Evolutionary conservation across 176 grass and related monocot genomes (phyloP), one percentile per base, ranked within the genome.

Genomic region (Ananas comosus): DNA sequence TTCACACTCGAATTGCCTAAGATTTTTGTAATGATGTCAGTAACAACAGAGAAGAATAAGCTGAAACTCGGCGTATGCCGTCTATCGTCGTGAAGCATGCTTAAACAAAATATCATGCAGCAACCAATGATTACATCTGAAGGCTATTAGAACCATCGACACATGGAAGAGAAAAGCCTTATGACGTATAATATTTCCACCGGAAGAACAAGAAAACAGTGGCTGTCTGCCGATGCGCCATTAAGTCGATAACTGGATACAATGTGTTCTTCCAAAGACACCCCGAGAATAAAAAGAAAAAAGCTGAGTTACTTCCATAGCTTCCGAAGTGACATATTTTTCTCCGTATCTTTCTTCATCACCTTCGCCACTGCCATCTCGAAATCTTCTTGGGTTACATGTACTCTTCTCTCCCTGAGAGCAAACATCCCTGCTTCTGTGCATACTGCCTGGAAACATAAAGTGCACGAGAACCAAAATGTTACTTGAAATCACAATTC

Each of bases 401-500:
- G 85, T 17, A 92, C 85, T 75, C 89, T 92, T 72, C 85, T 79
- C 77, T 92, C 89, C 0, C 85, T 83, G 10, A 92, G 82, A 0
- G 89, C 89, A 85, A 92, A 88, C 89, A 88, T 92, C 33, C 89
- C 89, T 16, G 85, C 89, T 78, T 92, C 85, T 10, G 82, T 92
- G 73, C 89, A 92, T 33, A 92, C 73, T 22, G 84, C 89, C 89
- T 91, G 67, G 59, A 81, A 77, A 78, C 28, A 53, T 42, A 42
- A 70, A 18, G 61, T 74, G 48, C 51, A 70, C 63, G 50, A 14
- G 21, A 50, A 64, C 42, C 29, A 50, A 78, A 64, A 23, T 67
- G 29, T 51, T 16, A 10, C 33, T 42, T 6, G 33, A 42, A 42
- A 42, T 42, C 33, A 1, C 33, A 42, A 42, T 42, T 42, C 33